Evolutionary conservation across 305 asterid species (phyloP), one percentile per base, ranked within the genome.

Genomic region (Lippia alba): DNA sequence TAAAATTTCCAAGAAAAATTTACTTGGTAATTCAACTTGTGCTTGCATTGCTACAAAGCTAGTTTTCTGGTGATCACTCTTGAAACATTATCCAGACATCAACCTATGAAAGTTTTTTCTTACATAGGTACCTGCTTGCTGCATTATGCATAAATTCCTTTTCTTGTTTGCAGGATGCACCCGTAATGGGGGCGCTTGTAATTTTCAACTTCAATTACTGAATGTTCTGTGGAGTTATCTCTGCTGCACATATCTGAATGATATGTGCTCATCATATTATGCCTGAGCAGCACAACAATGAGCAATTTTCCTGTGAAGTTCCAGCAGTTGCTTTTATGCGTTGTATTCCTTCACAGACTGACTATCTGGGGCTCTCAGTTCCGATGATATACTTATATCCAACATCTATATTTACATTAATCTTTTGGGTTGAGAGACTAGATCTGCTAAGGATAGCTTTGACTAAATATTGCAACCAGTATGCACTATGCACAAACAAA

Each of bases 351-450:
- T 39, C 70, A 58, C 61, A 63, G 54, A 45, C 72, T 78, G 61
- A 64, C 73, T 49, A 62, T 58, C 70, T 49, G 80, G 66, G 73
- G 80, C 88, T 59, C 85, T 83, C 76, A 83, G 77, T 67, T 85
- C 80, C 8, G 88, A 80, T 71, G 88, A 85, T 83, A 83, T 53
- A 79, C 55, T 58, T 44, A 48, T 58, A 17, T 32, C 19, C 9
- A 18, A 17, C 64, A 55, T 64, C 14, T 71, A 12, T 40, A 11
- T 53, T 66, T 20, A 20, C 32, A 17, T 61, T 57, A 49, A 12
- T 44, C 11, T 49, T 61, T 54, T 70, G 48, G 76, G 56, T 44
- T 50, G 71, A 44, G 34, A 45, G 64, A 72, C 56, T 66, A 41
- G 17, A 53, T 66, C 61, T 56, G 46, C 51, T 51, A 53, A 59